Percentiles rank a stretch among this genome's conserved stretches.
These are phyloP conservation scores for Larix sibirica DNA, from an alignment of 83 land plant species.

Conservation along the genomic window DNA sequence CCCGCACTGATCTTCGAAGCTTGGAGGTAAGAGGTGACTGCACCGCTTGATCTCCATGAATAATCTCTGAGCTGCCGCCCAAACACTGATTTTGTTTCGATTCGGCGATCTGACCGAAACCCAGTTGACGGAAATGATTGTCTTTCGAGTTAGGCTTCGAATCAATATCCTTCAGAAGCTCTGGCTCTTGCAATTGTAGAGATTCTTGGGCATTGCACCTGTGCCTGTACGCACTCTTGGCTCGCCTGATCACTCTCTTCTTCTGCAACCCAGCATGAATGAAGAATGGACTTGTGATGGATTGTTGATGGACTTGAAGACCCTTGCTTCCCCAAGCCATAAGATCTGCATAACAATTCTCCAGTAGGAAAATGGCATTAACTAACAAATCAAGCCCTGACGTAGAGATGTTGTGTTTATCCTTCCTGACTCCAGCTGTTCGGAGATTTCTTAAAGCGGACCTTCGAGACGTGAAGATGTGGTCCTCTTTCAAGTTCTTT, in stretches of 20 bases:
- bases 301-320: neutral
- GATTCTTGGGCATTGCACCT: neutral
- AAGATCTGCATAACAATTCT: neutral
- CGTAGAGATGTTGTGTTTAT: neutral
- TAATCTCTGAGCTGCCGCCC: neutral
- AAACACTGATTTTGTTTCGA: neutral
- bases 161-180: neutral
- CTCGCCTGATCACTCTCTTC: constrained; percentile 12
- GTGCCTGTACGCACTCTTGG: constrained; percentile 10
- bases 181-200: neutral
- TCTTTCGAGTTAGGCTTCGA: neutral
- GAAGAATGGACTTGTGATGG: neutral
- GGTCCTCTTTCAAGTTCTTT: neutral
- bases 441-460: neutral
- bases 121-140: neutral
- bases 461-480: neutral
- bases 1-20: constrained; percentile 11
- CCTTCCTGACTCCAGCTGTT: neutral
- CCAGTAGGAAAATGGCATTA: constrained; percentile 7
- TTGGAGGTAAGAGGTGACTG: neutral
- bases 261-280: constrained; percentile 1
- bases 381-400: constrained; percentile 7
- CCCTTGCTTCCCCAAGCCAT: constrained; percentile 2
- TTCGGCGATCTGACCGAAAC: neutral
- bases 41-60: neutral